Evolutionary conservation across 495 filamentous ascomycete genomes (phyloP).

Genomic region (Astrothelium subdiscretum): DNA sequence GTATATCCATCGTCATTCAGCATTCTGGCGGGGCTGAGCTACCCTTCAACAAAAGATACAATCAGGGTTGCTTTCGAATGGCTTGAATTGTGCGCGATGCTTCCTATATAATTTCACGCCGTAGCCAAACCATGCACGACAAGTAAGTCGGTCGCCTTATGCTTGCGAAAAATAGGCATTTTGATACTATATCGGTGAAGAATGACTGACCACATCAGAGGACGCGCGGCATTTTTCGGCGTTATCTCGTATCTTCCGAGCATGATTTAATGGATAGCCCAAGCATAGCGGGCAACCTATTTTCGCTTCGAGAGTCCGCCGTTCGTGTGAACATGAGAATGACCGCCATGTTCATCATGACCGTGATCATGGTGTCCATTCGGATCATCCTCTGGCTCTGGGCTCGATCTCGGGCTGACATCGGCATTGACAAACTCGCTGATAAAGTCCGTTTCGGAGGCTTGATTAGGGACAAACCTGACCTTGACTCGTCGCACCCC

Average conservation of each 20-base stretch:
- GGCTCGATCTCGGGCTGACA: constrained; percentile 47
- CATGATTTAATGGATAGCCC: not conserved
- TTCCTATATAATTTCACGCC: no score
- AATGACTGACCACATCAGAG: no score
- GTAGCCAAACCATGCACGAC: no score
- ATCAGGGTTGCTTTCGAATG: no score
- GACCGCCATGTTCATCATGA: constrained; percentile 8
- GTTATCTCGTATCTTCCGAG: no score
- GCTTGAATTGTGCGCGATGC: no score
- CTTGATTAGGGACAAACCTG: constrained; percentile 62
- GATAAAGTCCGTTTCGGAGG: constrained; percentile 39
- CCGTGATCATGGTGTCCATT: constrained; percentile 28
- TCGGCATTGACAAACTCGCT: constrained; percentile 71
- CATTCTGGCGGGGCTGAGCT: no score
- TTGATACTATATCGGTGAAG: no score
- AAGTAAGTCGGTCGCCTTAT: no score
- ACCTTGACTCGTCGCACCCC: constrained; percentile 73
- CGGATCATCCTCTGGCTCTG: constrained; percentile 42
- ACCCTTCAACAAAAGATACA: no score
- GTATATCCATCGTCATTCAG: not conserved
- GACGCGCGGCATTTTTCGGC: not conserved
- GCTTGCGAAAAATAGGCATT: not conserved
- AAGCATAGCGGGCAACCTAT: not conserved
- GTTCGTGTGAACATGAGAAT: not conserved
- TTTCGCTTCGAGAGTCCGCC: not conserved